Evolutionary conservation across 1,284 basidiomycete species (phyloP).

Genomic region (Coniferiporia weirii): DNA sequence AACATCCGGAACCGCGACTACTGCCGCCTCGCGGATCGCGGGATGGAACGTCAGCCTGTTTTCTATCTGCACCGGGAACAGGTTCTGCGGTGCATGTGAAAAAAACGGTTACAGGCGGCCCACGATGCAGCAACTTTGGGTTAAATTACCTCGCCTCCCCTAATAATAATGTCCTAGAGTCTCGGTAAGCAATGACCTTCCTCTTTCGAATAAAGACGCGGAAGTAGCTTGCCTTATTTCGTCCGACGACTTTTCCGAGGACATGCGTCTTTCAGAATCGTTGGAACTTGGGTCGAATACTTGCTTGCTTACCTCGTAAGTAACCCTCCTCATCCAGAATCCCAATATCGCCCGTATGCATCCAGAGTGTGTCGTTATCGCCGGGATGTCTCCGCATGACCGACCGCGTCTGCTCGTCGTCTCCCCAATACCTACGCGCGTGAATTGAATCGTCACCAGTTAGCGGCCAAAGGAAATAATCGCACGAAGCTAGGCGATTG

Average conservation of each 20-base stretch:
- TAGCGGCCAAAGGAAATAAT: background rate
- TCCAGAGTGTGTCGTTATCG: slow-evolving; percentile 63
- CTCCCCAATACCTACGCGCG: slow-evolving; percentile 65
- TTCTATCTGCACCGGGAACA: slow-evolving; percentile 84
- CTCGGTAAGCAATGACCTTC: background rate
- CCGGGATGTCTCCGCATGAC: slow-evolving; percentile 53
- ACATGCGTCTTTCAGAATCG: background rate
- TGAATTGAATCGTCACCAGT: slow-evolving; percentile 6
- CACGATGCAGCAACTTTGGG: background rate
- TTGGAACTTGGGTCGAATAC: background rate
- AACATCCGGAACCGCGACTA: slow-evolving; percentile 66
- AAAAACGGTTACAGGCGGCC: background rate
- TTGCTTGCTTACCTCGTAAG: slow-evolving; percentile 45
- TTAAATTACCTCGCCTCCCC: slow-evolving; percentile 69
- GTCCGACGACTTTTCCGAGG: slow-evolving; percentile 57
- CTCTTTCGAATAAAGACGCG: background rate
- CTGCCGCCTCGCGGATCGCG: slow-evolving; percentile 68
- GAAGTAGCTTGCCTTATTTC: slow-evolving; percentile 51
- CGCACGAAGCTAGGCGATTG: background rate
- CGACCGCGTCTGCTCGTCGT: slow-evolving; percentile 61
- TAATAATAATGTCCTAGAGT: slow-evolving; percentile 75
- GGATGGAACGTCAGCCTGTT: slow-evolving; percentile 63
- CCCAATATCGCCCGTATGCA: slow-evolving; percentile 82
- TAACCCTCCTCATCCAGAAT: slow-evolving; percentile 83
- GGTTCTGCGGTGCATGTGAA: slow-evolving; percentile 43